Conservation (phyloP, 208 protist species). For the Leishmania tropica region DNA sequence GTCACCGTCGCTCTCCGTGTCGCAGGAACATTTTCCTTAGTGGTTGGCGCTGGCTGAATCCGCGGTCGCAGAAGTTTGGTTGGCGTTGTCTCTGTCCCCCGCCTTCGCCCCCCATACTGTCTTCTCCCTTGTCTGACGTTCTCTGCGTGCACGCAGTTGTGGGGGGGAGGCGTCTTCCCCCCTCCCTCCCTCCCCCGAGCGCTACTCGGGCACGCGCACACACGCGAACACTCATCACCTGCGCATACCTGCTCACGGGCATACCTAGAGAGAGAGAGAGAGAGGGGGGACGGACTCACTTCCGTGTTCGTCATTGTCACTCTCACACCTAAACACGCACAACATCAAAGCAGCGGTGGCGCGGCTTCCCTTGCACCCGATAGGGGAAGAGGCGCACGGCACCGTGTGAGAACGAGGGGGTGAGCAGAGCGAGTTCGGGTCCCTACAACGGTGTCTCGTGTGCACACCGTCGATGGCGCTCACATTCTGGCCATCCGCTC, state of each 20-base stretch:
- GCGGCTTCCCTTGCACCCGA: background rate
- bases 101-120: background rate
- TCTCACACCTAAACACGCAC: background rate
- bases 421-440: too few species aligned
- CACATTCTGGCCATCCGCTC: background rate
- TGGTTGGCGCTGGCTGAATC: background rate
- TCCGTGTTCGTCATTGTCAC: background rate
- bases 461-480: background rate
- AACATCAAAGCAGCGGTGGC: background rate
- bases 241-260: background rate
- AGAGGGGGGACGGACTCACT: background rate
- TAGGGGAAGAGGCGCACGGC: background rate
- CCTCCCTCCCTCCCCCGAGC: background rate
- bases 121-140: background rate
- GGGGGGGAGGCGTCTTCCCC: background rate
- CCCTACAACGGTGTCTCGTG: too few species aligned
- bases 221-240: background rate
- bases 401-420: too few species aligned
- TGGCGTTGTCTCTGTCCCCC: background rate
- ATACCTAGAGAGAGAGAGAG: background rate
- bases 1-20: background rate
- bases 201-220: background rate
- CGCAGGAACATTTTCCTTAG: background rate
- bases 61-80: background rate
- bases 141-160: background rate